These are phyloP conservation scores for Exobasidium rhododendri DNA, from an alignment of 1,284 basidiomycete genomes.

Conservation along the genomic window DNA sequence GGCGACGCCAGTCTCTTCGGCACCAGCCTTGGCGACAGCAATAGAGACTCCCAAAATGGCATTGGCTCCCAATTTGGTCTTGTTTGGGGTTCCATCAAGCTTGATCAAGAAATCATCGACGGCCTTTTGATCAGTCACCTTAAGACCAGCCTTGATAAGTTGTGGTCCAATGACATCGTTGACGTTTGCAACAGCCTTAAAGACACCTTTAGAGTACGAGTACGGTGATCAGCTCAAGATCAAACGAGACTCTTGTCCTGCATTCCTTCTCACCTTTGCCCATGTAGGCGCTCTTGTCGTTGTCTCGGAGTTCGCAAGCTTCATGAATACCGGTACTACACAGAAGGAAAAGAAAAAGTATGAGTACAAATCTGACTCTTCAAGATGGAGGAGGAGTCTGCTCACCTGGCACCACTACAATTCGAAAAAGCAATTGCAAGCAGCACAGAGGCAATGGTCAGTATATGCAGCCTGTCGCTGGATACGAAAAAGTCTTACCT, in stretches of 20 bases:
- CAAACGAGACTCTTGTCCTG: background rate
- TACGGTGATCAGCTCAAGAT: conserved; percentile 5
- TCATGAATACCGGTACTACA: conserved; percentile 83
- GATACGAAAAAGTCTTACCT: conserved; percentile 76
- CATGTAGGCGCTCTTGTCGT: conserved; percentile 85
- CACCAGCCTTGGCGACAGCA: conserved; percentile 88
- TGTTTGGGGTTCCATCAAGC: conserved; percentile 95
- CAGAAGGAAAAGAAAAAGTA: background rate
- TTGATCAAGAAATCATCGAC: conserved; percentile 99
- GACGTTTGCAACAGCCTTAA: conserved; percentile 91
- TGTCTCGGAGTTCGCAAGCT: conserved; percentile 97
- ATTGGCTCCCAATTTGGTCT: conserved; percentile 98
- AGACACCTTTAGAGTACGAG: too few relatives aligned
- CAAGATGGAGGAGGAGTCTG: too few relatives aligned
- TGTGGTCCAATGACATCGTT: conserved; percentile 87
- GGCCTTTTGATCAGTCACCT: conserved; percentile 89
- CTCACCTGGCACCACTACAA: background rate
- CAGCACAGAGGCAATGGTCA: background rate
- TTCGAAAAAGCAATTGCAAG: too few relatives aligned
- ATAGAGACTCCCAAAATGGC: conserved; percentile 99
- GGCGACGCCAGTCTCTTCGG: conserved; percentile 68
- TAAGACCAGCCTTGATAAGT: conserved; percentile 79
- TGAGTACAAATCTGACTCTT: too few relatives aligned
- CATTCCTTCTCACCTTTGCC: conserved; percentile 72
- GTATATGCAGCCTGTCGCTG: background rate